Evolutionary conservation across 768 basidiomycete species (phyloP), one percentile per base, ranked within the genome.

Genomic region (Cyathus striatus): DNA sequence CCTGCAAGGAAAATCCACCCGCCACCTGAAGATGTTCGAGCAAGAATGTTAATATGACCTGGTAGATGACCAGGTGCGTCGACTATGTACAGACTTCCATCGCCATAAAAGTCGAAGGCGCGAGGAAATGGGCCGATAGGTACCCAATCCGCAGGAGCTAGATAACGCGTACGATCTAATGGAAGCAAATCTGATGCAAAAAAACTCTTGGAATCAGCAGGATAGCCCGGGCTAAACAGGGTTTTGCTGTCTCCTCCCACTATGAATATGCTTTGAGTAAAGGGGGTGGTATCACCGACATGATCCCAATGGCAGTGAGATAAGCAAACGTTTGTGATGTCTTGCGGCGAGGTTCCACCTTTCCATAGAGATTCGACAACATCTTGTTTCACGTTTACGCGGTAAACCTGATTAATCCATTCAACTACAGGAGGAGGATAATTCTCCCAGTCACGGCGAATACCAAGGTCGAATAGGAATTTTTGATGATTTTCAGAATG

Each of bases 261-360:
- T 37, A 80, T 45, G 52, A 81, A 73, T 1, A 56, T 63, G 34
- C 73, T 68, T 12, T 58, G 66, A 2, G 66, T 56, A 52, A 80
- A 81, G 1, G 63, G 67, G 2, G 51, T 43, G 10, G 67, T 58
- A 48, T 81, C 63, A 1, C 79, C 79, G 36, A 71, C 61, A 55
- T 73, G 69, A 52, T 81, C 79, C 53, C 69, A 79, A 50, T 80
- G 78, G 26, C 72, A 50, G 48, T 81, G 79, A 18, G 73, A 76
- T 24, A 78, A 39, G 27, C 71, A 64, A 33, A 79, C 65, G 4
- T 63, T 63, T 17, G 67, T 55, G 41, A 81, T 64, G 13, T 75
- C 62, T 5, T 54, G 51, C 1, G 77, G 71, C 2, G 56, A 45
- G 3, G 72, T 25, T 0, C 75, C 74, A 16, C 79, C 80, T 39